Evolutionary conservation across 306 rosid genomes (phyloP).

Genomic region (Cercis canadensis): DNA sequence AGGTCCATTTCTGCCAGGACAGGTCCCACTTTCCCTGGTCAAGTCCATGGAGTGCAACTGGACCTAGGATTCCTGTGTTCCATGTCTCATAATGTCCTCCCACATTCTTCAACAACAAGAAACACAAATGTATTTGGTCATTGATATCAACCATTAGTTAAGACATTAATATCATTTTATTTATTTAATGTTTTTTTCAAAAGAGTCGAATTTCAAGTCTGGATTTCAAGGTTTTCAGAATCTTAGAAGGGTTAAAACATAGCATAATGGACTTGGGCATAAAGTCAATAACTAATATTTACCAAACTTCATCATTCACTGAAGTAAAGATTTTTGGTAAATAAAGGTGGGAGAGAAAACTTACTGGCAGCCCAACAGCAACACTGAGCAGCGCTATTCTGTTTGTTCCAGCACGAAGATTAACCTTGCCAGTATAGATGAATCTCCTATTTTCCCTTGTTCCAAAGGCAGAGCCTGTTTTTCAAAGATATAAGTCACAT

Average conservation of each 20-base stretch:
- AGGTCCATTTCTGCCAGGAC: slow-evolving; percentile 96
- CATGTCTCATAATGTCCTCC: slow-evolving; percentile 96
- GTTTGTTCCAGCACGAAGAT: slow-evolving; percentile 85
- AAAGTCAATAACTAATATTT: slow-evolving; percentile 4
- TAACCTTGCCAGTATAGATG: slow-evolving; percentile 75
- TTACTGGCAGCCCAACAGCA: slow-evolving; percentile 95
- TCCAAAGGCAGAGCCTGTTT: slow-evolving; percentile 92
- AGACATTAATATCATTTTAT: background rate
- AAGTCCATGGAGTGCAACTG: slow-evolving; percentile 92
- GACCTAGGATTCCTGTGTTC: slow-evolving; percentile 98
- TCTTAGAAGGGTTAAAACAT: slow-evolving; percentile 11
- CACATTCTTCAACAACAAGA: slow-evolving; percentile 66
- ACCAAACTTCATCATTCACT: slow-evolving; percentile 13
- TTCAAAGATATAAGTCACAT: slow-evolving; percentile 22
- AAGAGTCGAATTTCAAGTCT: slow-evolving; percentile 13
- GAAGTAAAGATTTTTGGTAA: slow-evolving; percentile 30
- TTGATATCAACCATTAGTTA: slow-evolving; percentile 13
- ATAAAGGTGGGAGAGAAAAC: slow-evolving; percentile 42
- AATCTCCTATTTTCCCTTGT: slow-evolving; percentile 85
- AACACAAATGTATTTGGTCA: slow-evolving; percentile 27
- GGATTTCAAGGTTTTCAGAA: background rate
- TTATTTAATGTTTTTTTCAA: background rate
- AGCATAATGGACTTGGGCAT: slow-evolving; percentile 14
- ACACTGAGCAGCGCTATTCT: slow-evolving; percentile 88
- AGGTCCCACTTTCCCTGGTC: slow-evolving; percentile 91